phyloP scores from a whole-genome alignment of 2,329 filamentous ascomycete species.

The Pestalotiopsis sp. region DNA sequence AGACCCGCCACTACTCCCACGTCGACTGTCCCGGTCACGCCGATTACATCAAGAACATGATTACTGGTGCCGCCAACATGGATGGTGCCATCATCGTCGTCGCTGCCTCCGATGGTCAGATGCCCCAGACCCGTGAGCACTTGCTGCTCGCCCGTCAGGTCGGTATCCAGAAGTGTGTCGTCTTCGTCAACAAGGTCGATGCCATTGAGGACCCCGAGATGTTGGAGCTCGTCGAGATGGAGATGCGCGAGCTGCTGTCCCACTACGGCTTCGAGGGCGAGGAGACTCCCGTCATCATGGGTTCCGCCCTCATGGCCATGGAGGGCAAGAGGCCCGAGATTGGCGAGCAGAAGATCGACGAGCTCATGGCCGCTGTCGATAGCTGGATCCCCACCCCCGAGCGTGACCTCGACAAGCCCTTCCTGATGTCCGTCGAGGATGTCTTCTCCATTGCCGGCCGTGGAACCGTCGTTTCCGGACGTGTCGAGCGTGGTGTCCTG shows the following conservation, averaged over 20 bases:
- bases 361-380: constrained; percentile 88
- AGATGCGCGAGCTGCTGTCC: constrained; percentile 95
- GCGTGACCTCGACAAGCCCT: constrained; percentile 96
- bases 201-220: constrained; percentile 97
- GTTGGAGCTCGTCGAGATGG: constrained; percentile 99
- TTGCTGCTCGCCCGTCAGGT: constrained; percentile 97
- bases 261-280: constrained; percentile 98
- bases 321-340: constrained; percentile 87
- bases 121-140: constrained; percentile 99
- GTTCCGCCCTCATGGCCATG: constrained; percentile 92
- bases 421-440: constrained; percentile 98
- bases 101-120: constrained; percentile 96
- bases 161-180: constrained; percentile 96
- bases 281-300: constrained; percentile 95
- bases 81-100: constrained; percentile 99
- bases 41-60: constrained; percentile 99
- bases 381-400: constrained; percentile 94
- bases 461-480: constrained; percentile 94
- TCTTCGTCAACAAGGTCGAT: constrained; percentile 99
- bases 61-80: constrained; percentile 99
- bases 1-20: constrained; percentile 95
- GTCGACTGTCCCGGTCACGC: constrained; percentile 99
- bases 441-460: constrained; percentile 89
- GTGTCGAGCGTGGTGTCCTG: constrained; percentile 92
- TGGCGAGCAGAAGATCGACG: constrained; percentile 84